phyloP scores from a whole-genome alignment of 768 basidiomycete species.

The Lactifluus subvellereus region DNA sequence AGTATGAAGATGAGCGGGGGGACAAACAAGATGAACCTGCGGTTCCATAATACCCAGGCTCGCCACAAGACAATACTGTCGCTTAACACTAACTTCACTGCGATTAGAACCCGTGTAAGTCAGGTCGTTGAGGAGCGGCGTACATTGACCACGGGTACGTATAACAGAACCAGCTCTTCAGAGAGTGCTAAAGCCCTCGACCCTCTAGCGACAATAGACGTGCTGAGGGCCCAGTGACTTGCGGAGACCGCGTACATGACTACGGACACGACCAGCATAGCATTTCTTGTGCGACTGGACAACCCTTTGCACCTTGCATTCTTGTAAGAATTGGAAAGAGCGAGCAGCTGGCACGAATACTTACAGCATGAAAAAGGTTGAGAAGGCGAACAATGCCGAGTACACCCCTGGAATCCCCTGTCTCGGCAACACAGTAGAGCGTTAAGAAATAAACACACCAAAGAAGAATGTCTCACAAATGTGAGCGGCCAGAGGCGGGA shows the following conservation, averaged over 20 bases:
- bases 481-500: too few species aligned
- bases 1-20: not conserved
- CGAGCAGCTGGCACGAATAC: not conserved
- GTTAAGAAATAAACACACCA: too few species aligned
- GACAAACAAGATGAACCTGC: not conserved
- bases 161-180: not conserved
- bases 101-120: not conserved
- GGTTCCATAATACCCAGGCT: constrained; percentile 12
- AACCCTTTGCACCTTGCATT: not conserved
- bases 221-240: not conserved
- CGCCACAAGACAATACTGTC: constrained; percentile 16
- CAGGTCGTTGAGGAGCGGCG: not conserved
- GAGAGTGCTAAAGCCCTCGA: not conserved
- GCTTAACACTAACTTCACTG: constrained; percentile 1
- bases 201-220: not conserved
- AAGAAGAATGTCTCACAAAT: too few species aligned
- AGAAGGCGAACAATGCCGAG: not conserved
- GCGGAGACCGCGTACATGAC: constrained; percentile 3
- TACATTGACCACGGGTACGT: constrained; percentile 10
- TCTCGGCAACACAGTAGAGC: not conserved
- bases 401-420: not conserved
- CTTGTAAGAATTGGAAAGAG: not conserved
- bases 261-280: not conserved
- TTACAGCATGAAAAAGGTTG: too few species aligned
- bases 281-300: not conserved